Base-by-base conservation (phyloP, 2,329 filamentous ascomycete genomes). In the Colletotrichum sp. region DNA sequence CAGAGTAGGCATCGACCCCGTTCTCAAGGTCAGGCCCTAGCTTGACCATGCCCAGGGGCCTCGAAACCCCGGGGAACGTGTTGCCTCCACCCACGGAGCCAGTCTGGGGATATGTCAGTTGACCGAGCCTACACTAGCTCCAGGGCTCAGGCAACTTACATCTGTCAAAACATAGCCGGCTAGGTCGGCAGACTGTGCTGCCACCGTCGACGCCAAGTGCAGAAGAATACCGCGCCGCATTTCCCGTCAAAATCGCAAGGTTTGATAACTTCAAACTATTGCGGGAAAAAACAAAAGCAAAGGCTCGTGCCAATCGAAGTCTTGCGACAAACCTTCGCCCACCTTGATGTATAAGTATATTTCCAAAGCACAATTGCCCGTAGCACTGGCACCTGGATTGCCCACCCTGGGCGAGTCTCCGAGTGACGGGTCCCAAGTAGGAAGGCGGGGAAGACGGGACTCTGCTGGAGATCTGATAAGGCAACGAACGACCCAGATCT, bases 1-100 rank as follows among this genome's bases (percentile, higher is more conserved):
- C 90, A 4, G 89, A 90, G 78, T 91, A 91, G 26, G 86, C 85
- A 77, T 91, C 89, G 12, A 83, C 83, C 15, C 87, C 88, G 15
- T 85, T 86, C 71, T 88, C 85, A 15, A 90, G 81, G 66, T 90
- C 87, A 10, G 89, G 88, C 5, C 88, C 88, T 6, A 89, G 82
- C 80, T 89, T 89, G 64, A 89, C 86, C 77, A 90, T 85, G 24
- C 88, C 88, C 44, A 89, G 81, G 1, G 88, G 88, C 62, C 86
- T 80, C 48, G 84, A 87, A n/a, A 88, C 86, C 22, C 88, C 88
- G 0, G 88, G 88, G 71, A 90, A 90, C 0, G 86, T 89, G 76
- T 89, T 89, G 10, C 88, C 88, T 26, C 88, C 88, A 74, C 82
- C 83, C 7, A 83, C 81, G 4, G 87, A 84, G 30, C 88, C 88